Evolutionary conservation across 176 grass and related monocot species (phyloP).

Genomic region (Oryza rufipogon): DNA sequence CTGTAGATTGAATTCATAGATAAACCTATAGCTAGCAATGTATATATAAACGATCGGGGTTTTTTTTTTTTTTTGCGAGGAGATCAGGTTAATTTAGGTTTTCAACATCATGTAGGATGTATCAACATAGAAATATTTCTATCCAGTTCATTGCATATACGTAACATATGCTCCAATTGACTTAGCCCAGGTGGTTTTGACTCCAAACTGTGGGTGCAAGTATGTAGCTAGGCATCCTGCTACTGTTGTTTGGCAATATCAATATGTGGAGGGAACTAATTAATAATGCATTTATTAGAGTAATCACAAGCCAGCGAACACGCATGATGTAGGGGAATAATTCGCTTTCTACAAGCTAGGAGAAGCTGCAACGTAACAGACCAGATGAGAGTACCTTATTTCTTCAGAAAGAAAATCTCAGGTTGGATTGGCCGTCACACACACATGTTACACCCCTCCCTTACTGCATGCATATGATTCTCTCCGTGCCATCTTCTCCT

Average conservation of each 20-base stretch:
- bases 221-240: neutral
- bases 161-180: neutral
- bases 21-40: too few species aligned
- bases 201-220: conserved; percentile 22
- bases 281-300: neutral
- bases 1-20: too few species aligned
- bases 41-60: too few species aligned
- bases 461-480: too few species aligned
- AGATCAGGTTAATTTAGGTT: too few species aligned
- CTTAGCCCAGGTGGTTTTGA: conserved; percentile 10
- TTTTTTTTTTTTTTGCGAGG: too few species aligned
- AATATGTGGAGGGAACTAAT: neutral
- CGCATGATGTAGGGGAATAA: neutral
- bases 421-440: neutral
- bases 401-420: neutral
- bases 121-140: too few species aligned
- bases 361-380: too few species aligned
- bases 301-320: neutral
- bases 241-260: neutral
- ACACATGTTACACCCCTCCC: too few species aligned
- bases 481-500: too few species aligned
- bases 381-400: neutral
- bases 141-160: too few species aligned
- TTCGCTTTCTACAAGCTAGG: neutral
- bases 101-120: too few species aligned